Percentiles rank a stretch among this genome's conserved stretches.
Conservation (phyloP, 768 basidiomycete genomes). For the Gautieria morchelliformis region DNA sequence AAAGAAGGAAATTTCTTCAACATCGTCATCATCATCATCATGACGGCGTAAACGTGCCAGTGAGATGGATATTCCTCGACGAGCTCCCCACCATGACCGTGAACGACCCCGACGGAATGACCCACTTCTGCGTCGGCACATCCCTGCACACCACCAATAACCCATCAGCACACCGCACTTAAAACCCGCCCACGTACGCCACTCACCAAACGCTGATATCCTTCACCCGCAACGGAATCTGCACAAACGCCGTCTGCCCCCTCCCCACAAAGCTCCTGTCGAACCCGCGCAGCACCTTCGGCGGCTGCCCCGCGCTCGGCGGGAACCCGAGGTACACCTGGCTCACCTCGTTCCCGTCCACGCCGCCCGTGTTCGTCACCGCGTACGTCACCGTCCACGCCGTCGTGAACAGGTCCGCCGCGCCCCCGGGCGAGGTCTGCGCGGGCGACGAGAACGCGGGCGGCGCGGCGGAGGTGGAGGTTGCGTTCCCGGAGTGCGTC, state of each 20-base stretch:
- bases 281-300: conserved; percentile 64
- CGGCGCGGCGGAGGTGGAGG: neutral
- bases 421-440: conserved; percentile 3
- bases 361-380: conserved; percentile 53
- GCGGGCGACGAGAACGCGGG: neutral
- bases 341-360: conserved; percentile 57
- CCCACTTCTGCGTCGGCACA: conserved; percentile 63
- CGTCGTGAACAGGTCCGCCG: conserved; percentile 54
- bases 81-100: conserved; percentile 45
- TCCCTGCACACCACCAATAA: conserved; percentile 51
- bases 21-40: too few species aligned
- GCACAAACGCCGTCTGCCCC: conserved; percentile 36
- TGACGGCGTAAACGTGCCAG: too few species aligned
- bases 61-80: conserved; percentile 11
- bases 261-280: conserved; percentile 42
- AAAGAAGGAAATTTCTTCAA: too few species aligned
- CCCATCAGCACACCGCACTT: neutral
- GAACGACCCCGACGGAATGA: conserved; percentile 53
- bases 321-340: conserved; percentile 73
- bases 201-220: conserved; percentile 6
- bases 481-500: neutral
- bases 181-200: too few species aligned
- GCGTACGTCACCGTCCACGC: conserved; percentile 53
- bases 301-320: conserved; percentile 53
- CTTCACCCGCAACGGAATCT: conserved; percentile 33